These are phyloP conservation scores for Skeletonema marinoi DNA, from an alignment of 108 stramenopile genomes.

Conservation along the genomic window DNA sequence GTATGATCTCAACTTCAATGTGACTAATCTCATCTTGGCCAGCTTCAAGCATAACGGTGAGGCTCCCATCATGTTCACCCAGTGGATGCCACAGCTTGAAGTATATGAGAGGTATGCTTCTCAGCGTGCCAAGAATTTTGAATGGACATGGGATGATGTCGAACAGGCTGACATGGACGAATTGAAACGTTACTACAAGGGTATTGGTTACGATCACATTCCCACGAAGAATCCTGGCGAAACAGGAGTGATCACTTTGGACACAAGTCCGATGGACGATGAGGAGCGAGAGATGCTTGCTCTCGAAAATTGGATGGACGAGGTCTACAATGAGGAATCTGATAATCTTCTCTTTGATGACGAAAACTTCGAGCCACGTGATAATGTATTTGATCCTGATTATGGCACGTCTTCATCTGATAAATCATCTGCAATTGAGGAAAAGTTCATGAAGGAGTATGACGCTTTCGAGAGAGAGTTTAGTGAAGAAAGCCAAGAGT, in stretches of 20 bases:
- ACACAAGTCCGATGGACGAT: slow-evolving; percentile 68
- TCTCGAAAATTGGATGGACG: slow-evolving; percentile 83
- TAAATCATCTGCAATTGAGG: slow-evolving; percentile 59
- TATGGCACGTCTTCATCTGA: slow-evolving; percentile 70
- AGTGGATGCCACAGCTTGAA: slow-evolving; percentile 85
- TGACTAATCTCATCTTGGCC: slow-evolving; percentile 81
- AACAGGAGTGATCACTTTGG: slow-evolving; percentile 75
- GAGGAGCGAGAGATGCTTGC: slow-evolving; percentile 87
- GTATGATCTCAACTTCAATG: slow-evolving; percentile 85
- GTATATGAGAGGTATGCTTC: slow-evolving; percentile 70
- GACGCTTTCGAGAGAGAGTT: slow-evolving; percentile 65
- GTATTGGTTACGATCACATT: slow-evolving; percentile 80
- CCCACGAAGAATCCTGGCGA: slow-evolving; percentile 70
- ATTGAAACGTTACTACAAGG: slow-evolving; percentile 73
- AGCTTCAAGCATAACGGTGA: slow-evolving; percentile 80
- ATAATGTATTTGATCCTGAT: slow-evolving; percentile 76
- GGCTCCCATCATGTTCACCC: slow-evolving; percentile 77
- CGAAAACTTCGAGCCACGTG: slow-evolving; percentile 73
- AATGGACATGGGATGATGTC: slow-evolving; percentile 83
- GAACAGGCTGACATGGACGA: slow-evolving; percentile 76
- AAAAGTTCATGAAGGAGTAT: slow-evolving; percentile 62
- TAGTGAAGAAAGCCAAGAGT: slow-evolving; percentile 56
- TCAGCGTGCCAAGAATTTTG: slow-evolving; percentile 68
- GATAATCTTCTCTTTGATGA: slow-evolving; percentile 84
- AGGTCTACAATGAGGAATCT: slow-evolving; percentile 85